These are phyloP conservation scores for Picea sitchensis DNA, from an alignment of 75 land plant genomes.

Conservation along the genomic window DNA sequence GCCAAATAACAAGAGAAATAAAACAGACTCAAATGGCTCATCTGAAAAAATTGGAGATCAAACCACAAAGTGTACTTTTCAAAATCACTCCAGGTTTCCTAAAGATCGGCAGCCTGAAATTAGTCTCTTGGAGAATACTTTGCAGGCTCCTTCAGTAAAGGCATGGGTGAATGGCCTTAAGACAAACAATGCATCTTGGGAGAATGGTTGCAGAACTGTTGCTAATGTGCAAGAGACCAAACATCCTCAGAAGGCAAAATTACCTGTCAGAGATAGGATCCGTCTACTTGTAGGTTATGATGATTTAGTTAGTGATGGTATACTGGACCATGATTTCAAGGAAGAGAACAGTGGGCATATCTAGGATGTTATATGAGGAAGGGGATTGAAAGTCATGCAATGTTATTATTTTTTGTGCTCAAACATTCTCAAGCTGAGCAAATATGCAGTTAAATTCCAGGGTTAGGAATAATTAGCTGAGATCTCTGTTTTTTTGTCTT, in stretches of 20 bases:
- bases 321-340: neutral
- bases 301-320: neutral
- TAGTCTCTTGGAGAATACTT: neutral
- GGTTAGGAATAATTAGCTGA: neutral
- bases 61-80: neutral
- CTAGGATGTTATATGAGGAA: neutral
- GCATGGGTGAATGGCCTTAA: constrained; percentile 11
- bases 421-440: neutral
- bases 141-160: neutral
- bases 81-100: neutral
- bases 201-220: neutral
- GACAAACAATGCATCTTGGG: neutral
- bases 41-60: neutral
- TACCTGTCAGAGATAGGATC: constrained; percentile 12
- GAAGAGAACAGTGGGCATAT: neutral
- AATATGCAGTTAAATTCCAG: neutral
- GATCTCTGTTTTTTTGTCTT: neutral
- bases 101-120: neutral
- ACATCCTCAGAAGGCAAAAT: constrained; percentile 1
- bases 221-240: neutral
- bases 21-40: neutral
- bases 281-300: constrained; percentile 2
- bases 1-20: neutral
- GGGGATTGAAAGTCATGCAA: neutral
- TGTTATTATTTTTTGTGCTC: neutral